These are phyloP conservation scores for Lepidium aucheri DNA, from an alignment of 345 rosid genomes.

Conservation along the genomic window DNA sequence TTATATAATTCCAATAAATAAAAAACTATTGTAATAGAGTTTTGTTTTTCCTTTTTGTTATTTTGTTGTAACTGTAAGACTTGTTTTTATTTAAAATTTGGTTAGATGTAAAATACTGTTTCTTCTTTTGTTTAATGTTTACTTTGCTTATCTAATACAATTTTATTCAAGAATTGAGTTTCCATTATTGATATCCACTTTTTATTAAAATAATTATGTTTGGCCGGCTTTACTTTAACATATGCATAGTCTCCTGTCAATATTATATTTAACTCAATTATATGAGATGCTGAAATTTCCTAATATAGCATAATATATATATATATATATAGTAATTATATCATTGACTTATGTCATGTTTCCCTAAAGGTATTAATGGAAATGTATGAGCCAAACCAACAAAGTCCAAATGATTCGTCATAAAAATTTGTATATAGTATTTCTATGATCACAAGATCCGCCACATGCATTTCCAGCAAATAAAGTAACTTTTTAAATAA, in stretches of 20 bases:
- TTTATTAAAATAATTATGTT: background rate
- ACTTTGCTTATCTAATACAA: background rate
- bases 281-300: constrained; percentile 21
- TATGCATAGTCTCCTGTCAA: constrained; percentile 5
- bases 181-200: constrained; percentile 26
- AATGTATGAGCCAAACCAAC: constrained; percentile 18
- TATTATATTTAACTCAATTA: constrained; percentile 7
- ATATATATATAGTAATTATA: background rate
- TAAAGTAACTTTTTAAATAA: background rate
- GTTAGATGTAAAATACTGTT: constrained; percentile 18
- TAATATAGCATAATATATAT: constrained; percentile 19
- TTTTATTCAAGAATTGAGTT: constrained; percentile 9
- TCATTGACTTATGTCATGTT: constrained; percentile 30
- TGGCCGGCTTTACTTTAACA: constrained; percentile 18
- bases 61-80: background rate
- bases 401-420: constrained; percentile 26
- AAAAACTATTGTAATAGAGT: background rate
- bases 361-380: constrained; percentile 27
- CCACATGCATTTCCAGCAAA: constrained; percentile 24
- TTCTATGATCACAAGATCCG: constrained; percentile 6
- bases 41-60: background rate
- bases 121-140: background rate
- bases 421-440: background rate
- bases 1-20: constrained; percentile 28
- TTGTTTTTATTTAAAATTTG: background rate